Evolutionary conservation across 2,329 filamentous ascomycete species (phyloP).

Genomic region (Dendryphion nanum): DNA sequence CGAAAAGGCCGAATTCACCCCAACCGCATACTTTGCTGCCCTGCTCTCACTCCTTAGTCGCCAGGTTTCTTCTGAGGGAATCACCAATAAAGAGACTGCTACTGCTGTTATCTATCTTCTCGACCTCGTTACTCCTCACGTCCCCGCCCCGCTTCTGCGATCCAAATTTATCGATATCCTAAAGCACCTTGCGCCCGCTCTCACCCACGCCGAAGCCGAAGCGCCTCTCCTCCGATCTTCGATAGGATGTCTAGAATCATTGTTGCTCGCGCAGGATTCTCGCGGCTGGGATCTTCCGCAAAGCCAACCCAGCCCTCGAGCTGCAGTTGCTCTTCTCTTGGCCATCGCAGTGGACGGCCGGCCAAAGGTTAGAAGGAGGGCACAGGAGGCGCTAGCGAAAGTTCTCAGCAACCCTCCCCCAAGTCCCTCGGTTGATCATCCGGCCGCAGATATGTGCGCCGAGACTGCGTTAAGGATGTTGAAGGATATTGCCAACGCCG

Average conservation of each 20-base stretch:
- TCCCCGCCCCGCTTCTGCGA: conserved; percentile 81
- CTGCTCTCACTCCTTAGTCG: conserved; percentile 83
- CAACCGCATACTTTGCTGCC: conserved; percentile 95
- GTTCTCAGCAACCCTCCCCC: conserved; percentile 84
- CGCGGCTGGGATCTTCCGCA: conserved; percentile 84
- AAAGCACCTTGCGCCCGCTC: conserved; percentile 76
- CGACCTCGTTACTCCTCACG: conserved; percentile 82
- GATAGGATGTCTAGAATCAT: conserved; percentile 89
- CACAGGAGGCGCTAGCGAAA: conserved; percentile 82
- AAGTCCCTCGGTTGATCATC: conserved; percentile 89
- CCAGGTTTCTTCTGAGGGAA: conserved; percentile 63
- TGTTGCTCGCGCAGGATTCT: conserved; percentile 84
- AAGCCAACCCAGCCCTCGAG: conserved; percentile 78
- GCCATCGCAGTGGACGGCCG: conserved; percentile 81
- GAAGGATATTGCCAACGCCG: conserved; percentile 69
- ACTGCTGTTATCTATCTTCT: conserved; percentile 92
- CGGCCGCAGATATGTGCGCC: conserved; percentile 93
- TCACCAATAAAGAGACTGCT: conserved; percentile 77
- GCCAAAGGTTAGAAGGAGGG: conserved; percentile 91
- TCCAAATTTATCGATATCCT: conserved; percentile 96
- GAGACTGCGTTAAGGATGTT: conserved; percentile 83
- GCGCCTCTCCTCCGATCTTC: conserved; percentile 82
- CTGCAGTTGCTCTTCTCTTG: conserved; percentile 82
- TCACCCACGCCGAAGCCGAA: conserved; percentile 78
- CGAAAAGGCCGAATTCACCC: conserved; percentile 77